Conservation (phyloP, 495 filamentous ascomycete species). For the Xylaria castorea region DNA sequence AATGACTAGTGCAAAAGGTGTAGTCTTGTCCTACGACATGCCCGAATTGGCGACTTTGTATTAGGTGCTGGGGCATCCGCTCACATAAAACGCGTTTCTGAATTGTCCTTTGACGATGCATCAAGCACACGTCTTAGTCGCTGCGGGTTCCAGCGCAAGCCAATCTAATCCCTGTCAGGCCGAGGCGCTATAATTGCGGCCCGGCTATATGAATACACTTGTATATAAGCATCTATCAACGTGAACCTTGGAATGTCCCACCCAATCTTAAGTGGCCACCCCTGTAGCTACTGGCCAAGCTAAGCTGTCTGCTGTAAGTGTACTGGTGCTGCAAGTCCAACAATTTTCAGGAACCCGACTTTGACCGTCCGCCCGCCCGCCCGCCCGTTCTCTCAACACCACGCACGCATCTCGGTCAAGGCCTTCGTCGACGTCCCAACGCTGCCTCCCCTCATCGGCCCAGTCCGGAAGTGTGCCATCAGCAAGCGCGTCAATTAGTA, state of each 20-base stretch:
- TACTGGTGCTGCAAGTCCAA: constrained; percentile 3
- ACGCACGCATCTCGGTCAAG: constrained; percentile 21
- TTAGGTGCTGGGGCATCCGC: not conserved
- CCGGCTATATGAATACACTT: not conserved
- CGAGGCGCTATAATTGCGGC: constrained; percentile 2
- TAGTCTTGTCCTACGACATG: not conserved
- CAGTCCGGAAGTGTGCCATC: not conserved
- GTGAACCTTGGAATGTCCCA: not conserved
- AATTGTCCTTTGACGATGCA: constrained; percentile 18
- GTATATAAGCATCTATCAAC: not conserved
- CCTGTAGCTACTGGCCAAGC: not conserved
- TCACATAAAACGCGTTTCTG: constrained; percentile 8
- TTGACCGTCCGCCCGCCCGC: constrained; percentile 20
- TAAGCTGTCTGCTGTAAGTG: not conserved
- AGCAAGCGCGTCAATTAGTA: not conserved
- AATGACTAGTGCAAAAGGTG: not conserved
- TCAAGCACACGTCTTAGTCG: constrained; percentile 23
- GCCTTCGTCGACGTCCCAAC: not conserved
- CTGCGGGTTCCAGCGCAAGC: constrained; percentile 12
- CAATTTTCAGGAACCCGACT: constrained; percentile 28
- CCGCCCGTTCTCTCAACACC: constrained; percentile 11
- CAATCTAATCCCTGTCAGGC: constrained; percentile 18
- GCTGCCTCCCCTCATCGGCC: not conserved
- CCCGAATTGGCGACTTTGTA: not conserved
- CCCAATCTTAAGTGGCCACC: no score